Percentiles rank a stretch among this genome's conserved stretches.
Evolutionary conservation across 1,284 basidiomycete genomes (phyloP).

Genomic region (Ceratobasidium sp.): DNA sequence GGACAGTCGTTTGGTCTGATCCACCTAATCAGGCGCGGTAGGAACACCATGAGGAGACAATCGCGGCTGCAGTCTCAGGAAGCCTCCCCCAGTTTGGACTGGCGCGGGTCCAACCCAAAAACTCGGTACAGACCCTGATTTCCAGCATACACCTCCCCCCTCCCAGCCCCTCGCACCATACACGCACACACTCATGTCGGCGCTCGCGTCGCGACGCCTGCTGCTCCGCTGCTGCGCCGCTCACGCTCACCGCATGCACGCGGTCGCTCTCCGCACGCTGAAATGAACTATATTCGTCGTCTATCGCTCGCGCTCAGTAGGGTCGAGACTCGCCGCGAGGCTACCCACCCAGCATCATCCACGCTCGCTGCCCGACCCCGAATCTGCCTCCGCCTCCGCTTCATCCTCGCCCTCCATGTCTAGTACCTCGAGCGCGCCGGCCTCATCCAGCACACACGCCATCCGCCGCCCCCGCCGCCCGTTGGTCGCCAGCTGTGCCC

Average conservation of each 20-base stretch:
- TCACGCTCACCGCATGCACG: conserved; percentile 12
- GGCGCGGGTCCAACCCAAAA: conserved; percentile 34
- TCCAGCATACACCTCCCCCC: conserved; percentile 46
- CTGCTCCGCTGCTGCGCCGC: conserved; percentile 27
- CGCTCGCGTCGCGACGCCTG: conserved; percentile 10
- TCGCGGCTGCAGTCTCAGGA: conserved; percentile 38
- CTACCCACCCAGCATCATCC: conserved; percentile 34
- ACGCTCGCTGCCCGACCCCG: conserved; percentile 46
- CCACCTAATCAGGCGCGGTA: conserved; percentile 38
- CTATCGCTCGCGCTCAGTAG: conserved; percentile 41
- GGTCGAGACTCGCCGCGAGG: conserved; percentile 46
- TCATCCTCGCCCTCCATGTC: conserved; percentile 78
- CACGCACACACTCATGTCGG: conserved; percentile 47
- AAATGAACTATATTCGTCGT: conserved; percentile 41
- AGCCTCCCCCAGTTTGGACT: conserved; percentile 43
- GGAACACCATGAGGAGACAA: conserved; percentile 40
- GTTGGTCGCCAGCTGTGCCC: conserved; percentile 74
- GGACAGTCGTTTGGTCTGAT: conserved; percentile 13
- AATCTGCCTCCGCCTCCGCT: conserved; percentile 58
- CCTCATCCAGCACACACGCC: conserved; percentile 75
- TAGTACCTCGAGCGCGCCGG: conserved; percentile 75
- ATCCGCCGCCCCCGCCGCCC: conserved; percentile 77
- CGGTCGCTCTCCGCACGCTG: conserved; percentile 8
- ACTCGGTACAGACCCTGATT: conserved; percentile 21
- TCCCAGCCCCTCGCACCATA: conserved; percentile 57